These are phyloP conservation scores for Fraxinus angustifolia DNA, from an alignment of 305 asterid species.

Conservation along the genomic window DNA sequence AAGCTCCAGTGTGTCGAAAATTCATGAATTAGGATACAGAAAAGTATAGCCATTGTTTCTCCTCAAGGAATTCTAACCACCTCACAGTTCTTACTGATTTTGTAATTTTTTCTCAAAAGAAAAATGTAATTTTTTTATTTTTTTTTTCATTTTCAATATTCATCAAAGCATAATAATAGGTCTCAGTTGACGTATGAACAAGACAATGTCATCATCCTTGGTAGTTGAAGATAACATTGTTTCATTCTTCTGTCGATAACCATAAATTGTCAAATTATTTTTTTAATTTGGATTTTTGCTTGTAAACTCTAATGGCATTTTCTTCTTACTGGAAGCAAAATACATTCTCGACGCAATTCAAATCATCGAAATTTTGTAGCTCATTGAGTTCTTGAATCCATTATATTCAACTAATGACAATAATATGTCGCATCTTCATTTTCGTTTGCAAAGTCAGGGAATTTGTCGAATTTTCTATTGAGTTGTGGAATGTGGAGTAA, in stretches of 20 bases:
- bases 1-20: background rate
- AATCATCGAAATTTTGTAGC: background rate
- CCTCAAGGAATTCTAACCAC: constrained; percentile 40
- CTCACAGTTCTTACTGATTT: constrained; percentile 32
- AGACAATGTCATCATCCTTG: background rate
- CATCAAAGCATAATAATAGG: background rate
- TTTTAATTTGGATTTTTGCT: background rate
- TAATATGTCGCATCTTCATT: background rate
- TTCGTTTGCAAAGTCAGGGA: background rate
- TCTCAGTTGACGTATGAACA: background rate
- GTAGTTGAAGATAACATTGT: background rate
- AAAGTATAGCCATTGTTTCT: constrained; percentile 15
- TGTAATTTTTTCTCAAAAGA: constrained; percentile 25
- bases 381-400: background rate
- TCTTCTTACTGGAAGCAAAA: background rate
- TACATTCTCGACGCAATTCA: background rate
- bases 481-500: background rate
- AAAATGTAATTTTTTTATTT: constrained; percentile 21
- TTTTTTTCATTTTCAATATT: background rate
- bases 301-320: background rate
- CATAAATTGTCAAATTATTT: background rate
- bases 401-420: background rate
- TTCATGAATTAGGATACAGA: constrained; percentile 20
- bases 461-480: background rate
- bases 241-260: background rate